phyloP scores from a whole-genome alignment of 257 asterid species.

The Misopates orontium region DNA sequence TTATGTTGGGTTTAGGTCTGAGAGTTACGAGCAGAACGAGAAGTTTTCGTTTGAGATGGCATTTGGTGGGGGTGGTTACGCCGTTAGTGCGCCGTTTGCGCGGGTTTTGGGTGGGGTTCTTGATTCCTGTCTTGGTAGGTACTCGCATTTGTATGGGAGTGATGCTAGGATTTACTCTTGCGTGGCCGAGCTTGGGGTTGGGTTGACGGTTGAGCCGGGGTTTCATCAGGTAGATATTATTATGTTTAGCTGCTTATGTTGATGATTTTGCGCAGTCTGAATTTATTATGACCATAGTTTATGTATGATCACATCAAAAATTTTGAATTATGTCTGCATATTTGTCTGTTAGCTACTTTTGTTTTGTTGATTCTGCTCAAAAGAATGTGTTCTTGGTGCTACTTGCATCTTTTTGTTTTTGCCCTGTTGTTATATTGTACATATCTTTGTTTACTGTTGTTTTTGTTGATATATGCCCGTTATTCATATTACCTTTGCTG shows the following conservation, averaged over 20 bases:
- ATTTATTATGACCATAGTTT: no score
- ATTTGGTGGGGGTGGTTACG: slow-evolving; percentile 86
- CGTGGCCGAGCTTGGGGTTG: slow-evolving; percentile 76
- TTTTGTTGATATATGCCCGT: no score
- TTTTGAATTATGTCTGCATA: no score
- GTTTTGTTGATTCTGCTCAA: no score
- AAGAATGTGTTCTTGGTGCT: no score
- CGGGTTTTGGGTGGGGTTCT: slow-evolving; percentile 61
- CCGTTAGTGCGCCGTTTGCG: slow-evolving; percentile 70
- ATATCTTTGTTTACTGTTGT: no score
- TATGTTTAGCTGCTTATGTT: not conserved
- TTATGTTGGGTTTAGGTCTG: slow-evolving; percentile 61
- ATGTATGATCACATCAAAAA: no score
- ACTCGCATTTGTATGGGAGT: slow-evolving; percentile 72
- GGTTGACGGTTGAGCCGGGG: slow-evolving; percentile 65
- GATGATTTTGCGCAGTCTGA: not conserved
- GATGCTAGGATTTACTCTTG: slow-evolving; percentile 81
- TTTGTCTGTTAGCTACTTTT: no score
- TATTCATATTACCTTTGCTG: not conserved
- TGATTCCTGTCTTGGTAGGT: slow-evolving; percentile 70
- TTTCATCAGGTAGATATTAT: slow-evolving; percentile 67
- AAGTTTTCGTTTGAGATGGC: slow-evolving; percentile 72
- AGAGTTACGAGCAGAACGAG: slow-evolving; percentile 75
- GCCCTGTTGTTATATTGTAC: no score
- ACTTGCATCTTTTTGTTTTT: no score